These are phyloP conservation scores for Salix purpurea DNA, from an alignment of 345 rosid genomes.

Conservation along the genomic window DNA sequence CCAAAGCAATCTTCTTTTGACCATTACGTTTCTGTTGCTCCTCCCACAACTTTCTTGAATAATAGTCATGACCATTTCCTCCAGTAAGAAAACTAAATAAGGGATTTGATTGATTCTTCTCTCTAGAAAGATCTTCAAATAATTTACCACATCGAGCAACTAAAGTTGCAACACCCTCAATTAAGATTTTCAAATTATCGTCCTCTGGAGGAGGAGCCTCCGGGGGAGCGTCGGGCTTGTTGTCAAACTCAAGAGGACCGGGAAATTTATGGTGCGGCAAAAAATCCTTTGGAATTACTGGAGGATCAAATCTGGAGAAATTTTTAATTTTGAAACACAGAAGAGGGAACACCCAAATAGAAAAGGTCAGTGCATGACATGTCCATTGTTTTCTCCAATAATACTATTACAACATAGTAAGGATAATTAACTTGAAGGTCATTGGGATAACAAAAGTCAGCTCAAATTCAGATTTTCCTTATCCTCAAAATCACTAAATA, in stretches of 20 bases:
- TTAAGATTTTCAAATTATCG: constrained; percentile 61
- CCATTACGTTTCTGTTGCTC: constrained; percentile 59
- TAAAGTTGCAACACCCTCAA: constrained; percentile 87
- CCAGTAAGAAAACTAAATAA: constrained; percentile 81
- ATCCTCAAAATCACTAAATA: not conserved
- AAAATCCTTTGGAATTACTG: constrained; percentile 72
- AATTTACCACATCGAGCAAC: constrained; percentile 93
- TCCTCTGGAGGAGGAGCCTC: constrained; percentile 79
- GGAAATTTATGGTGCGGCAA: constrained; percentile 67
- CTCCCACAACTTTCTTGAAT: constrained; percentile 85
- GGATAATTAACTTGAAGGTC: not conserved
- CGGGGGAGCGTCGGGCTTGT: constrained; percentile 47
- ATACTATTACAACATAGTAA: not conserved
- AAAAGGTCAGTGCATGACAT: not conserved
- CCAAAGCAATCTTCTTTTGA: constrained; percentile 48
- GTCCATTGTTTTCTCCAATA: not conserved
- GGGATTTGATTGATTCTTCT: constrained; percentile 83
- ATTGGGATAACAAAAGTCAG: not conserved
- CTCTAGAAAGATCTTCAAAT: constrained; percentile 92
- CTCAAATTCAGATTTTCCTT: not conserved
- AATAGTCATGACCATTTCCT: constrained; percentile 80
- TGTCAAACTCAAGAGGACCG: constrained; percentile 49
- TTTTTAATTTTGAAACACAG: not conserved
- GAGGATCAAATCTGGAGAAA: constrained; percentile 72
- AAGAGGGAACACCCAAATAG: not conserved